Evolutionary conservation across 495 filamentous ascomycete species (phyloP), one percentile per base, ranked within the genome.

Genomic region (Daldinia caldariorum): DNA sequence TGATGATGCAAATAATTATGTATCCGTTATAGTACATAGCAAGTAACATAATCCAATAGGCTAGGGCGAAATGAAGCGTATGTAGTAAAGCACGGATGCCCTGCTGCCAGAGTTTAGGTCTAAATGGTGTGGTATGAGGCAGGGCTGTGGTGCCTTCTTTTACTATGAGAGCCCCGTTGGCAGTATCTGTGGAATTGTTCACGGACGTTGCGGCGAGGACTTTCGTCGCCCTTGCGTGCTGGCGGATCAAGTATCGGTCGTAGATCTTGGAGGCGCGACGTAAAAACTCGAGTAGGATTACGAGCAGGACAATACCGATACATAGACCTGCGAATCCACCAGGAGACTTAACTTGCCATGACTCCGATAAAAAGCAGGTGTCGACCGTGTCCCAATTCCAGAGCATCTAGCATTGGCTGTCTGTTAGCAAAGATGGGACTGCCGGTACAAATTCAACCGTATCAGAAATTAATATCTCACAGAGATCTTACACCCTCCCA

Each of bases 311-410:
- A 20, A 89, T 86, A 26, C 89, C 89, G 72, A 94, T 89, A 77
- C 91, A 93, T 43, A 87, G 86, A 22, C 86, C 89, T 10, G 88
- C 89, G 68, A 94, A 92, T 76, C 85, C 87, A 61, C 83, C 86
- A 0, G 58, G 68, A 0, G 87, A 89, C 13, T 76, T 85, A 66
- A 92, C 83, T 60, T 89, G 89, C 90, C 90, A 94, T 9, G 82
- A 78, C 9, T 72, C 68, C 7, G 89, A 82, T 67, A 94, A 79
- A 79, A 94, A 92, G 84, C 89, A 94, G 1, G 88, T 73, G 76
- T 91, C 86, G 37, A 92, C 78, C 0, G 88, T 90, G 65, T 89
- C 79, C 90, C 90, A 92, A 72, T 94, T 92, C 90, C 90, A 92
- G 2, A 92, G 77, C 90, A 92, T 94, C 87, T 88, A 66, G 14